Conservation (phyloP, 305 asterid genomes). For the Rubia peregrina region DNA sequence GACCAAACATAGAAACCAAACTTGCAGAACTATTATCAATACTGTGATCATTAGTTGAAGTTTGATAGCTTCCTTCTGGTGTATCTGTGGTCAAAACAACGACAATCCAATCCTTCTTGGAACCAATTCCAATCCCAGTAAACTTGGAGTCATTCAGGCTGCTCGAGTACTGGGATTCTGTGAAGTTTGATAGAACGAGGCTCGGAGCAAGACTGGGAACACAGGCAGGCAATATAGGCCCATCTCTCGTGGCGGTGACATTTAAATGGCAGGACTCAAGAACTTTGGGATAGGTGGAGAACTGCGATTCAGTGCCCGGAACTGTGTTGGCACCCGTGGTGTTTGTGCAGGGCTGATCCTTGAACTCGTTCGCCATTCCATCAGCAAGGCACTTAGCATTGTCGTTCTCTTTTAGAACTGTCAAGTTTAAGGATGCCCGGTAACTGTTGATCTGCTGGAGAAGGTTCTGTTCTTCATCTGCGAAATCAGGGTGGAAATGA, state of each 20-base stretch:
- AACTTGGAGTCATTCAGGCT: constrained; percentile 52
- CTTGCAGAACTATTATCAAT: constrained; percentile 27
- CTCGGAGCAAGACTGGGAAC: constrained; percentile 52
- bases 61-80: constrained; percentile 48
- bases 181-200: constrained; percentile 64
- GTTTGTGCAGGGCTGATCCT: constrained; percentile 75
- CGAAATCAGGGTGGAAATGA: constrained; percentile 3
- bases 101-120: constrained; percentile 60
- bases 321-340: constrained; percentile 67
- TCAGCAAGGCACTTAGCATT: constrained; percentile 77
- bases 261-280: constrained; percentile 59
- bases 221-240: constrained; percentile 74
- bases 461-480: constrained; percentile 78
- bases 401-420: constrained; percentile 49
- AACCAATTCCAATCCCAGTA: constrained; percentile 68
- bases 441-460: constrained; percentile 63
- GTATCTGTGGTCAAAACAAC: constrained; percentile 66
- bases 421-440: constrained; percentile 54
- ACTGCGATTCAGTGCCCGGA: constrained; percentile 68
- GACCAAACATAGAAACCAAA: constrained; percentile 25
- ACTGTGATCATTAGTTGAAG: constrained; percentile 12
- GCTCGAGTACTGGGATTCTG: constrained; percentile 49
- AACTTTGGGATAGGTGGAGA: constrained; percentile 44
- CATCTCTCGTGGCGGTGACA: constrained; percentile 74
- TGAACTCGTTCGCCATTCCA: constrained; percentile 63